Conservation (phyloP, 768 basidiomycete genomes). For the Kwoniella botswanensis region DNA sequence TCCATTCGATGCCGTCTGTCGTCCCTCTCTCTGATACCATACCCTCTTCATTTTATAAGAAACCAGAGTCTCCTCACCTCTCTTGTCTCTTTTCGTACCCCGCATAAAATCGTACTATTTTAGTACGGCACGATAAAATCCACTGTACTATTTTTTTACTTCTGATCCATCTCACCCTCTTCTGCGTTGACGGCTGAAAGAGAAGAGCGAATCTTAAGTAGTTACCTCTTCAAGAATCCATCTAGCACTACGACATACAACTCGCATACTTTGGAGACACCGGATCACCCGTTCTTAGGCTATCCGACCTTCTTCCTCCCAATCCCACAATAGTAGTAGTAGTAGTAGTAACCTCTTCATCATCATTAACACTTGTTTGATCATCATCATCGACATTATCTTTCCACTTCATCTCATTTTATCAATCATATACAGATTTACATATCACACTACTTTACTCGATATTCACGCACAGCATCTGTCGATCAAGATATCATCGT, state of each 20-base stretch:
- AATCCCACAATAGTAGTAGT: too few species aligned
- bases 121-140: conserved; percentile 16
- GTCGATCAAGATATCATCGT: too few species aligned
- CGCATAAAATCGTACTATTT: conserved; percentile 17
- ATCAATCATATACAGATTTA: not conserved
- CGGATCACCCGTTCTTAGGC: conserved; percentile 17
- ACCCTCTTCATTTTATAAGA: not conserved
- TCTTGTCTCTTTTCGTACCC: conserved; percentile 12
- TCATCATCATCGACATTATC: conserved; percentile 6
- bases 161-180: not conserved
- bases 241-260: not conserved
- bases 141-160: not conserved
- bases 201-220: conserved; percentile 1
- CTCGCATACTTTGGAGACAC: not conserved
- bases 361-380: not conserved
- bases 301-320: conserved; percentile 6
- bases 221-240: not conserved
- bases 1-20: too few species aligned
- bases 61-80: not conserved
- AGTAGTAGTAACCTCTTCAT: not conserved
- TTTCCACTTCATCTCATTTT: not conserved
- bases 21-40: too few species aligned
- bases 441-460: too few species aligned
- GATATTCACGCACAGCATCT: too few species aligned
- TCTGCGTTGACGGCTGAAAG: not conserved